These are phyloP conservation scores for Tetradesmus obliquus DNA, from an alignment of 139 green algal species.

Conservation along the genomic window DNA sequence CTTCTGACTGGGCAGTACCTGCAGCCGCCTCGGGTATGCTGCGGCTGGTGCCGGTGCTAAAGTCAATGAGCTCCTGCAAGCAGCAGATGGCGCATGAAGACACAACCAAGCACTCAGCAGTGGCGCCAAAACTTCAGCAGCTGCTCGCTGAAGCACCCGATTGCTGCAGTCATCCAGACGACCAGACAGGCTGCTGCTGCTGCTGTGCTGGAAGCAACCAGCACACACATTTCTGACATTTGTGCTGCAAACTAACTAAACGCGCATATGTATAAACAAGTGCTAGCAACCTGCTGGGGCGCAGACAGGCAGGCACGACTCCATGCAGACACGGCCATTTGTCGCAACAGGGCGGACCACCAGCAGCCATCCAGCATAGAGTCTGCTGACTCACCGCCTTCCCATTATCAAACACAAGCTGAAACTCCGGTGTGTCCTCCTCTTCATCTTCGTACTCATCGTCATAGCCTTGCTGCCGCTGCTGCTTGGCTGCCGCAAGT, in stretches of 20 bases:
- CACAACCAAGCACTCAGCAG: neutral
- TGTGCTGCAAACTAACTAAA: too few species aligned
- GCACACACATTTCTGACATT: neutral
- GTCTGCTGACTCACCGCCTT: neutral
- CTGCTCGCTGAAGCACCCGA: neutral
- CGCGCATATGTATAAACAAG: too few species aligned
- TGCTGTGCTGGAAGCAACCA: neutral
- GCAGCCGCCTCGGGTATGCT: neutral
- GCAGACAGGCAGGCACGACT: too few species aligned
- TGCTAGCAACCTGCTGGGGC: neutral
- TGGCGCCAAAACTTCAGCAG: neutral
- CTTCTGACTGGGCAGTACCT: neutral
- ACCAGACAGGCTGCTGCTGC: too few species aligned
- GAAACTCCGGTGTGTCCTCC: slow-evolving; percentile 12
- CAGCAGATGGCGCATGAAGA: neutral
- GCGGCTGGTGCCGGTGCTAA: slow-evolving; percentile 6
- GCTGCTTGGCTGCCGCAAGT: neutral
- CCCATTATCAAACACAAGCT: slow-evolving; percentile 24
- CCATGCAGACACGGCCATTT: too few species aligned
- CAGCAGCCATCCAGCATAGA: neutral
- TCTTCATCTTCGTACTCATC: slow-evolving; percentile 22
- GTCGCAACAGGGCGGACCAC: neutral
- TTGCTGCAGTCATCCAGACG: neutral
- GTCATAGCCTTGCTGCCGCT: slow-evolving; percentile 20
- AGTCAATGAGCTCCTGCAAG: slow-evolving; percentile 25